Evolutionary conservation across 2,329 filamentous ascomycete genomes (phyloP).

Genomic region (Penicillium sp.): DNA sequence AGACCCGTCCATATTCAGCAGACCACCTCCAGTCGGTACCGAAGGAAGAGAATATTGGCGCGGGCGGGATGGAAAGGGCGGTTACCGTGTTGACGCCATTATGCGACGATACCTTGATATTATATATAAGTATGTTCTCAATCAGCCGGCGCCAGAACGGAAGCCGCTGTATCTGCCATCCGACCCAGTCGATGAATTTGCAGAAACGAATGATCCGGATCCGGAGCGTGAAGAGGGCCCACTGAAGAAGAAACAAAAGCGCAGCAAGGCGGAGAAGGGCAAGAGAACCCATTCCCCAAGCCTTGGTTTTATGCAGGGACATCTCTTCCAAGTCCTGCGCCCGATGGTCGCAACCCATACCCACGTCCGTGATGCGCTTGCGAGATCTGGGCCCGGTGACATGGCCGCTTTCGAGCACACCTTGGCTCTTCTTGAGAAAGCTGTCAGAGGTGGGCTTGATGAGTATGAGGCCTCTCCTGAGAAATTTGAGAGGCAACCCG

Average conservation of each 20-base stretch:
- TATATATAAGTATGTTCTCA: constrained; percentile 72
- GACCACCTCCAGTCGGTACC: constrained; percentile 59
- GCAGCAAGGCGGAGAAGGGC: constrained; percentile 33
- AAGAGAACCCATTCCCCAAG: constrained; percentile 58
- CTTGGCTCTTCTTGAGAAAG: constrained; percentile 68
- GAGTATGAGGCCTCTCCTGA: constrained; percentile 56
- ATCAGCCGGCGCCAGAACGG: constrained; percentile 59
- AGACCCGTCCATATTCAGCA: constrained; percentile 81
- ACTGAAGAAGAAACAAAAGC: constrained; percentile 48
- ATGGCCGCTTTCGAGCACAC: constrained; percentile 74
- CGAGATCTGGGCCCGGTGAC: constrained; percentile 63
- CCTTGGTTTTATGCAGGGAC: constrained; percentile 76
- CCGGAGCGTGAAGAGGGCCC: constrained; percentile 47
- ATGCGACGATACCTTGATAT: constrained; percentile 88
- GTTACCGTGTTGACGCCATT: constrained; percentile 84
- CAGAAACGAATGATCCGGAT: constrained; percentile 25
- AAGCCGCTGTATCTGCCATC: constrained; percentile 68
- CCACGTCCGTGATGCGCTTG: constrained; percentile 80
- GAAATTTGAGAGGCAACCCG: constrained; percentile 34
- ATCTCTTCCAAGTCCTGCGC: constrained; percentile 87
- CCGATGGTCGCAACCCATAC: constrained; percentile 77
- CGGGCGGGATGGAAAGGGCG: constrained; percentile 71
- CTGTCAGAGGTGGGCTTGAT: constrained; percentile 66
- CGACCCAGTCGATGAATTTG: constrained; percentile 38
- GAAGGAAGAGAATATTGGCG: constrained; percentile 83